Evolutionary conservation across 2,329 filamentous ascomycete genomes (phyloP).

Genomic region (Fusarium ramigenum): DNA sequence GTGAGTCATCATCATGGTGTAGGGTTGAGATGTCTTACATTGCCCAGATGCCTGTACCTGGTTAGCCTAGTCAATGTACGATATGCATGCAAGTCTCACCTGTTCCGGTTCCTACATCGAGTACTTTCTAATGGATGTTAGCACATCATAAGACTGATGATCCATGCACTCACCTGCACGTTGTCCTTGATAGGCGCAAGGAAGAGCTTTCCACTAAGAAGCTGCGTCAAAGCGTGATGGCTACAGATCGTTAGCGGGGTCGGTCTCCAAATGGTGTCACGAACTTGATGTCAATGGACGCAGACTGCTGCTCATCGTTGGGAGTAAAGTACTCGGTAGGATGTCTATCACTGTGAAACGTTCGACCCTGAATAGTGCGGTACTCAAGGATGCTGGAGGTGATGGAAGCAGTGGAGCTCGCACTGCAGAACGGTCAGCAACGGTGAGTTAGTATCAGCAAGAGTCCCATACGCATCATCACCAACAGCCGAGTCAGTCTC

Average conservation of each 20-base stretch:
- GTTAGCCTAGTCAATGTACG: background rate
- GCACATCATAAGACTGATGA: background rate
- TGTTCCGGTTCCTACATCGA: conserved; percentile 39
- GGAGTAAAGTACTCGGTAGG: conserved; percentile 38
- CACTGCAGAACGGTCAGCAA: conserved; percentile 15
- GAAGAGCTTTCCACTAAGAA: conserved; percentile 29
- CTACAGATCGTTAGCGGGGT: background rate
- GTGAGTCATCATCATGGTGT: background rate
- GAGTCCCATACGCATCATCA: conserved; percentile 16
- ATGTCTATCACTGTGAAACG: conserved; percentile 38
- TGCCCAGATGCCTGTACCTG: conserved; percentile 33
- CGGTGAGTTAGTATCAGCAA: background rate
- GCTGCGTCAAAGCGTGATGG: conserved; percentile 34
- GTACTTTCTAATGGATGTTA: conserved; percentile 25
- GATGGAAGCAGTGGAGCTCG: conserved; percentile 39
- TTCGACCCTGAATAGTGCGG: conserved; percentile 36
- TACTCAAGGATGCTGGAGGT: conserved; percentile 38
- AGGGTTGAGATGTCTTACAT: conserved; percentile 13
- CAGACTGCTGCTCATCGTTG: conserved; percentile 39
- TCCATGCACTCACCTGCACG: conserved; percentile 20
- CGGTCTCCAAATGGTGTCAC: background rate
- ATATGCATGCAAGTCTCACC: background rate
- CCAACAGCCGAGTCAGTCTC: conserved; percentile 29
- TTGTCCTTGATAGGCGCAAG: conserved; percentile 29
- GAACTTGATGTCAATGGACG: conserved; percentile 40